phyloP scores from a whole-genome alignment of 805 yeast species.

The Wickerhamomyces rabaulensis region DNA sequence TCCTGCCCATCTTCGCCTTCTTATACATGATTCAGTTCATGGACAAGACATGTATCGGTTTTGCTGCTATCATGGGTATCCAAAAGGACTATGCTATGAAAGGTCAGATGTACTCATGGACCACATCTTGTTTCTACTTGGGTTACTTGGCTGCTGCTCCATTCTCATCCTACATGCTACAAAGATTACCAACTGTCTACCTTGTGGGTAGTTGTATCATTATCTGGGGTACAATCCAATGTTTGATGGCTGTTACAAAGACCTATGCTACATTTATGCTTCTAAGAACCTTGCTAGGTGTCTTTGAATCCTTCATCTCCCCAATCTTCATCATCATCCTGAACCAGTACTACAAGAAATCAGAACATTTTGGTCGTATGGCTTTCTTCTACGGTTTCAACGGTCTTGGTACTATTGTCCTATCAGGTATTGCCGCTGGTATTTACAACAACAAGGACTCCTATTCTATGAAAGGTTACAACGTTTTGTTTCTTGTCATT shows the following conservation, averaged over 20 bases:
- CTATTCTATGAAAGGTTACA: too few relatives aligned
- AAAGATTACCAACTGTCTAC: slow-evolving; percentile 41
- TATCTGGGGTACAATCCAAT: slow-evolving; percentile 44
- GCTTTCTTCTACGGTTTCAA: too few relatives aligned
- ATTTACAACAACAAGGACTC: too few relatives aligned
- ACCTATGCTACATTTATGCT: slow-evolving; percentile 40
- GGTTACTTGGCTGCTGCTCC: slow-evolving; percentile 49
- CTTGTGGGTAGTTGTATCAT: slow-evolving; percentile 29
- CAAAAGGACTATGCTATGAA: slow-evolving; percentile 33
- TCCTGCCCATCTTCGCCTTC: slow-evolving; percentile 25
- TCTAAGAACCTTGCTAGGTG: slow-evolving; percentile 43
- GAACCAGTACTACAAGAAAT: too few relatives aligned
- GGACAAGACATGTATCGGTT: slow-evolving; percentile 37
- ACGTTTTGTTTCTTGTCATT: too few relatives aligned
- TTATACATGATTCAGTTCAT: slow-evolving; percentile 32
- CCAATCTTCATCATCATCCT: too few relatives aligned
- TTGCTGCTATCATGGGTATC: slow-evolving; percentile 43
- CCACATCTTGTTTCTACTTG: slow-evolving; percentile 43
- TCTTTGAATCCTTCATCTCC: slow-evolving; percentile 39
- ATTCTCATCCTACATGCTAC: slow-evolving; percentile 38
- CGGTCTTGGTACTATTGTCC: too few relatives aligned
- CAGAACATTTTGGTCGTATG: too few relatives aligned
- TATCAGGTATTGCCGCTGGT: too few relatives aligned
- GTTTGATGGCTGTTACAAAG: slow-evolving; percentile 33
- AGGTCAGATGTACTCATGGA: slow-evolving; percentile 39